Conservation (phyloP, 1,284 basidiomycete genomes). For the Microbotryum scabiosae region DNA sequence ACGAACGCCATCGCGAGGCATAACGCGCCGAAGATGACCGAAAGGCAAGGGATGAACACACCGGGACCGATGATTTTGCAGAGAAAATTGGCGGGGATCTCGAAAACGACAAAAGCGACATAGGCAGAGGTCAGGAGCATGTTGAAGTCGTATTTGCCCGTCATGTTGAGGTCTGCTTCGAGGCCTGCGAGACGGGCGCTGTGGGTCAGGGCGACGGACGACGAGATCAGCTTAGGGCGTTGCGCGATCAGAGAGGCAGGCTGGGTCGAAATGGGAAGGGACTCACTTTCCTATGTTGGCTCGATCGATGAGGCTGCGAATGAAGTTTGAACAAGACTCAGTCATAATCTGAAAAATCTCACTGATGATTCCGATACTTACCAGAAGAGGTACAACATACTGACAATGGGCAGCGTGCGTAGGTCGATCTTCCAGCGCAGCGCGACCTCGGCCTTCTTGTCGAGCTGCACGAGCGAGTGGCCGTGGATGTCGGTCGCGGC, state of each 20-base stretch:
- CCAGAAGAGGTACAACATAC: slow-evolving; percentile 29
- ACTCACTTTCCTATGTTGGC: slow-evolving; percentile 47
- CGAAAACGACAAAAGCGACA: slow-evolving; percentile 52
- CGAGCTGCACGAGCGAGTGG: slow-evolving; percentile 32
- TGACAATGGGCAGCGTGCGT: slow-evolving; percentile 21
- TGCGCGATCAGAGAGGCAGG: no score
- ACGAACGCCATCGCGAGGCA: slow-evolving; percentile 31
- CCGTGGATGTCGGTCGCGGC: slow-evolving; percentile 26
- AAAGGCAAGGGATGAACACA: slow-evolving; percentile 34
- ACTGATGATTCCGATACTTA: background rate
- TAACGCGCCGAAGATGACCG: slow-evolving; percentile 26
- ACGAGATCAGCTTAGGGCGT: no score
- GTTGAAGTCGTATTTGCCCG: slow-evolving; percentile 11
- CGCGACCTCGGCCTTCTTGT: slow-evolving; percentile 31
- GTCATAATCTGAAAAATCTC: no score
- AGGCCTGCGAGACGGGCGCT: no score
- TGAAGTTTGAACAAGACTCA: no score
- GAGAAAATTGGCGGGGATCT: slow-evolving; percentile 54
- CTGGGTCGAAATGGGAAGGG: no score
- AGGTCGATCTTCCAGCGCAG: slow-evolving; percentile 33
- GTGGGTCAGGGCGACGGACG: no score
- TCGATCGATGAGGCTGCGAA: slow-evolving; percentile 13
- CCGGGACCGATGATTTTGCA: slow-evolving; percentile 49
- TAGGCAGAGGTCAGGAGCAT: slow-evolving; percentile 33
- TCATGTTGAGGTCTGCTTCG: no score